Conservation (phyloP, 805 yeast species). For the Candida taoyuanica region DNA sequence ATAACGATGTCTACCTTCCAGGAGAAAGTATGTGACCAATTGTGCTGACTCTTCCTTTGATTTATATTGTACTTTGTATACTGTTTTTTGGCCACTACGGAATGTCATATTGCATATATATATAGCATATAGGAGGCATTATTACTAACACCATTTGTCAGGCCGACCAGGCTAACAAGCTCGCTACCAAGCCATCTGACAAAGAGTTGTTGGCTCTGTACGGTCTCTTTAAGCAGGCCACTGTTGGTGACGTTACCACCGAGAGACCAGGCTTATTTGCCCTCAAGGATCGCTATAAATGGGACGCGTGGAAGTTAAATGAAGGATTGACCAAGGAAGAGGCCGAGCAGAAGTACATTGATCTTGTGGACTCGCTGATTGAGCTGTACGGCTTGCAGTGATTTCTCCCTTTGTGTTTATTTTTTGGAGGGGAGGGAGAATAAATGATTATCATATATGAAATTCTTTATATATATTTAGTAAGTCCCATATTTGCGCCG, state of each 20-base stretch:
- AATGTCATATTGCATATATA: no score
- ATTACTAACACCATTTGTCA: constrained; percentile 20
- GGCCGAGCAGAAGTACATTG: constrained; percentile 81
- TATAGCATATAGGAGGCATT: background rate
- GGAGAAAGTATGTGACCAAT: constrained; percentile 7
- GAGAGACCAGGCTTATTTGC: constrained; percentile 88
- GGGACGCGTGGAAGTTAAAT: constrained; percentile 92
- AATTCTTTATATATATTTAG: no score
- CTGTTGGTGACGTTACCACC: constrained; percentile 89
- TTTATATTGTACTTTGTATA: no score
- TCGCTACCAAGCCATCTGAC: constrained; percentile 75
- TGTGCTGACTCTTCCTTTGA: no score
- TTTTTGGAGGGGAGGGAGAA: no score
- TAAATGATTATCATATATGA: no score
- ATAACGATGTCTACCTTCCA: constrained; percentile 7
- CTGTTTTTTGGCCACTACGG: no score
- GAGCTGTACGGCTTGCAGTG: constrained; percentile 40
- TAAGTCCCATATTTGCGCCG: background rate
- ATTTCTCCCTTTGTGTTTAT: constrained; percentile 1
- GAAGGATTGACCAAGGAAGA: constrained; percentile 86
- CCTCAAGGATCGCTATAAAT: constrained; percentile 92
- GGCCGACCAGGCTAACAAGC: constrained; percentile 78
- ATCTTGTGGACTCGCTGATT: constrained; percentile 57
- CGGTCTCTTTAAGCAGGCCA: constrained; percentile 95
- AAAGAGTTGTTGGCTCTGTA: constrained; percentile 84